A percentile compares a stretch with the other conserved stretches of the same genome.
Evolutionary conservation across 192 early-diverging fungal genomes (phyloP).

Genomic region (Geranomyces michiganensis): DNA sequence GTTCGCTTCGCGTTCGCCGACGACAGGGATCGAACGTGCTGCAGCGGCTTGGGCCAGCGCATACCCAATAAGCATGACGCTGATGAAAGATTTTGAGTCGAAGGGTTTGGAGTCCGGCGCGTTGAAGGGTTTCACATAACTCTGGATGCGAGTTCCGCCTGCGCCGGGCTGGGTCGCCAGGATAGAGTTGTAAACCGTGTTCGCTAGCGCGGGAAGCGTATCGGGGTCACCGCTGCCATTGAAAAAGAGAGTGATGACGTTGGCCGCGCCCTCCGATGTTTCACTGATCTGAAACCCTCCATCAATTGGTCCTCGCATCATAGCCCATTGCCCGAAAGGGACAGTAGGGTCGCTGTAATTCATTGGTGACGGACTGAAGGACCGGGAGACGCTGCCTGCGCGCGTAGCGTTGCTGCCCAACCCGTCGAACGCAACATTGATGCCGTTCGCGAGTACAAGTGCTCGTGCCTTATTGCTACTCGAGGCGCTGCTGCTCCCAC

Average conservation of each 20-base stretch:
- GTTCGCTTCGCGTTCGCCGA: slow-evolving; percentile 2
- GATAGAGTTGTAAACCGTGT: neutral
- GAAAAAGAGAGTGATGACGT: neutral
- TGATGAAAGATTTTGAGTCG: neutral
- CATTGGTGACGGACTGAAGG: neutral
- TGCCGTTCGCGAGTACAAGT: neutral
- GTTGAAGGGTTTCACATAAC: neutral
- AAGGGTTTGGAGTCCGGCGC: neutral
- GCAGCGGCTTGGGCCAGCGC: neutral
- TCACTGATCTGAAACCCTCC: neutral
- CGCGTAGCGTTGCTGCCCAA: neutral
- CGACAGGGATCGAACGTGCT: slow-evolving; percentile 5
- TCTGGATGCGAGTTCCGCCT: neutral
- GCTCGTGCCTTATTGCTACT: too few relatives aligned
- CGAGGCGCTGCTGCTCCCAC: neutral
- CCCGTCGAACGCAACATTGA: neutral
- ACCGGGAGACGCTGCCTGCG: neutral
- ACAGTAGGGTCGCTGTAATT: neutral
- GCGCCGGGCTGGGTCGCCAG: neutral
- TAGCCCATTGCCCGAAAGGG: neutral
- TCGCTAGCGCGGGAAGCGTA: neutral
- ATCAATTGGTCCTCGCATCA: neutral
- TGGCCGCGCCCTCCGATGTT: neutral
- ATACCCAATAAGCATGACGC: neutral
- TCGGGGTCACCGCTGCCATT: neutral